Conservation (phyloP, 2,329 filamentous ascomycete species). For the Endoconidiophora laricicola region DNA sequence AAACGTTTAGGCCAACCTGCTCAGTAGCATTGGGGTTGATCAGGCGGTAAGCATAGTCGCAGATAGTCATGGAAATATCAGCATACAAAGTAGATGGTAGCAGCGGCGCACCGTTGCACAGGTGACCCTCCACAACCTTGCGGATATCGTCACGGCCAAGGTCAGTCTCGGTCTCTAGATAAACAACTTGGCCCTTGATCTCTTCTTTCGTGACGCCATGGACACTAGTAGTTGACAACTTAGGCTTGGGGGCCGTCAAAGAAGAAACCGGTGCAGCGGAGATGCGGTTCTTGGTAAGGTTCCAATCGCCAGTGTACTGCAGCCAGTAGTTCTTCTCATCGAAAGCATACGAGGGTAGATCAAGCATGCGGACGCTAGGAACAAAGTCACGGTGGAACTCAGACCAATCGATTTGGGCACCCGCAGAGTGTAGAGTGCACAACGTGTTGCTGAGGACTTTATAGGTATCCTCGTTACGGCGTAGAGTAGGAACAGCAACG, state of each 20-base stretch:
- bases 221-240: constrained; percentile 47
- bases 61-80: constrained; percentile 48
- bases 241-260: constrained; percentile 28
- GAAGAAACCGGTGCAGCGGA: constrained; percentile 21
- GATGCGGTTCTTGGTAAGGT: constrained; percentile 50
- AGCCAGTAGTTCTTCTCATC: constrained; percentile 58
- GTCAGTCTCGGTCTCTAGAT: constrained; percentile 47
- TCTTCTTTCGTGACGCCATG: constrained; percentile 48
- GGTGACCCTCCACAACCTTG: constrained; percentile 43
- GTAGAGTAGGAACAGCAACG: constrained; percentile 40
- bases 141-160: constrained; percentile 46
- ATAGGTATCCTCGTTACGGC: constrained; percentile 48
- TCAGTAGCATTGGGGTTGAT: constrained; percentile 35
- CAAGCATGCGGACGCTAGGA: constrained; percentile 30
- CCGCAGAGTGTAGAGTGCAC: constrained; percentile 40
- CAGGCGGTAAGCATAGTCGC: constrained; percentile 46
- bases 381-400: constrained; percentile 44
- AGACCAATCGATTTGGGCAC: constrained; percentile 50
- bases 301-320: constrained; percentile 51
- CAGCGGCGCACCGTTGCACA: constrained; percentile 49
- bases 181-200: constrained; percentile 35
- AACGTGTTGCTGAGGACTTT: constrained; percentile 43
- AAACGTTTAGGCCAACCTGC: constrained; percentile 45
- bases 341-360: constrained; percentile 53
- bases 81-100: constrained; percentile 44